Base-by-base conservation (phyloP, 169 alveolate genomes). In the Plasmodium vinckei region DNA sequence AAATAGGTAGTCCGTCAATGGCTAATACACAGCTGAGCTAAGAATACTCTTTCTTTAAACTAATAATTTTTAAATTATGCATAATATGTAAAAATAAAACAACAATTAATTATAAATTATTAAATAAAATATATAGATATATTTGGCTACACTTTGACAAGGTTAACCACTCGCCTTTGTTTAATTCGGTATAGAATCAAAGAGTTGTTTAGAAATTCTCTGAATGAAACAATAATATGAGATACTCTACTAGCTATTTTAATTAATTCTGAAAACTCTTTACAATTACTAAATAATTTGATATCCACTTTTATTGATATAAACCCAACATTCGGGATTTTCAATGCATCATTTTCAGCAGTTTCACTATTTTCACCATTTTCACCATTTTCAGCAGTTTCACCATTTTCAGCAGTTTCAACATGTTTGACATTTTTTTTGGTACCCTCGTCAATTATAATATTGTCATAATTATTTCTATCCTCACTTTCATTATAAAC, bases 221-320 rank as follows among this genome's bases (percentile, higher is more conserved):
- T 69, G 49, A 82, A 82, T 1, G 90, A 82, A 44, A 82, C 90
- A 12, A 82, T 68, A 21, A 82, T 82, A 61, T 82, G 82, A 49
- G 86, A 67, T 49, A 69, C 49, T 19, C 84, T 65, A 82, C 90
- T 82, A 1, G 90, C 67, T 33, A 82, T 53, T 1, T 82, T 72
- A 25, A 82, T 82, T 46, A 82, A 49, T 47, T 82, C 90, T 39
- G 90, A 61, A 49, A 82, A 82, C 17, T 82, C 90, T 70, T 67
- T 82, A 56, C 90, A 82, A 13, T 39, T 39, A 27, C 9, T 23
- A 61, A 82, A 82, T 60, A 82, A 56, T 70, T 82, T 49, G 19
- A 27, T 13, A 49, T 82, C 90, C 90, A 82, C 69, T 56, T 68
- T 65, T 17, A 82, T n/a, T 17, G 90, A 60, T 19, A 82, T 59